phyloP scores from a whole-genome alignment of 805 yeast species.

The Wickerhamomyces chambardii region DNA sequence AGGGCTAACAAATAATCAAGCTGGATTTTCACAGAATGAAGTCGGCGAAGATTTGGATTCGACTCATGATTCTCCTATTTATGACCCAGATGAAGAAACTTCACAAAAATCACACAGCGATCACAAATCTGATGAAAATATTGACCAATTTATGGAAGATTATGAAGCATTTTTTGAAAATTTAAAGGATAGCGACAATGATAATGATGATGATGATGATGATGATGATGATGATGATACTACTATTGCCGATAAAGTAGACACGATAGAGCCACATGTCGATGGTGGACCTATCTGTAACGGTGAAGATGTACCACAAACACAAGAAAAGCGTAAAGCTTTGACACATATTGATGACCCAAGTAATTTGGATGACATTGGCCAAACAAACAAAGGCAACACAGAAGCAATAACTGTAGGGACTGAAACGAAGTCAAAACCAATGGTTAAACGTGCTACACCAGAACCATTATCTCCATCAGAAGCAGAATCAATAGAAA shows the following conservation, averaged over 20 bases:
- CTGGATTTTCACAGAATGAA: slow-evolving; percentile 2
- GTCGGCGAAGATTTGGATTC: no score
- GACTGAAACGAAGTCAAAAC: no score
- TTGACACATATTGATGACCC: no score
- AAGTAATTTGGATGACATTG: no score
- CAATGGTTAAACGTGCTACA: no score
- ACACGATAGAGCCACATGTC: no score
- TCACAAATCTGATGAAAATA: not conserved
- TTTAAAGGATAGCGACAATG: slow-evolving; percentile 3
- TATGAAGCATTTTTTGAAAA: slow-evolving; percentile 15
- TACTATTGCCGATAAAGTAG: not conserved
- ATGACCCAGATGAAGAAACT: not conserved
- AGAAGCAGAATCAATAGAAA: not conserved
- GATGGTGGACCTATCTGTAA: no score
- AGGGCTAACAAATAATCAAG: slow-evolving; percentile 1
- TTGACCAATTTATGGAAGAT: slow-evolving; percentile 7
- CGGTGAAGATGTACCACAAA: no score
- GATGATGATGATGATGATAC: slow-evolving; percentile 4
- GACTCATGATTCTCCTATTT: slow-evolving; percentile 4
- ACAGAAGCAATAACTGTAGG: no score
- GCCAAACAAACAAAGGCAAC: no score
- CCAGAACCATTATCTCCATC: not conserved
- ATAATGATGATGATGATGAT: not conserved
- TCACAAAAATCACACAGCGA: slow-evolving; percentile 1
- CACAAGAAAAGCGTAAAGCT: no score